These are phyloP conservation scores for Podospora didyma DNA, from an alignment of 495 filamentous ascomycete species.

Conservation along the genomic window DNA sequence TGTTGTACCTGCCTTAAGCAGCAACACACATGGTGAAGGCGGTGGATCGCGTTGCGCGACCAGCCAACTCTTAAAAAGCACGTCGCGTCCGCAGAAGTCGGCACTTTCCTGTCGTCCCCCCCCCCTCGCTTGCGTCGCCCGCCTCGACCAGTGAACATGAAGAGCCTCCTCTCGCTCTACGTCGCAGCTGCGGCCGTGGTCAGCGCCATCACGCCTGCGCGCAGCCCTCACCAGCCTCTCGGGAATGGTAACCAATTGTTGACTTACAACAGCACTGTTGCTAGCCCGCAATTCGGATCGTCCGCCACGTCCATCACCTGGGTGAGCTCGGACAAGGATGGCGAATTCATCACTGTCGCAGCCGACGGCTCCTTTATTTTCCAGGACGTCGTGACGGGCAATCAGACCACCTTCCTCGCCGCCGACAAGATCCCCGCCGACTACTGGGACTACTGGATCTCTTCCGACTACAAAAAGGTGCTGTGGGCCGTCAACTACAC, in stretches of 20 bases:
- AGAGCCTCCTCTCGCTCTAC: conserved; percentile 12
- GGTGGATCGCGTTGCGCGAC: not conserved
- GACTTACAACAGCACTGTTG: conserved; percentile 40
- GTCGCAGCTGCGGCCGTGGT: conserved; percentile 11
- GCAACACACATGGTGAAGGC: not conserved
- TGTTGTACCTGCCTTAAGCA: not conserved
- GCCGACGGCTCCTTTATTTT: conserved; percentile 42
- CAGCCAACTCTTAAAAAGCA: not conserved
- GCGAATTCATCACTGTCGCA: conserved; percentile 45
- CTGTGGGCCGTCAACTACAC: conserved; percentile 53
- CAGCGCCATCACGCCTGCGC: conserved; percentile 32
- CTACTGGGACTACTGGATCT: conserved; percentile 32
- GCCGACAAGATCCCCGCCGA: conserved; percentile 32
- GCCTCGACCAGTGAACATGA: conserved; percentile 12
- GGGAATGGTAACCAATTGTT: conserved; percentile 37
- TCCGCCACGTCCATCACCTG: conserved; percentile 40
- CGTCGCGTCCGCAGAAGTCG: not conserved
- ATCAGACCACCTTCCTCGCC: conserved; percentile 42
- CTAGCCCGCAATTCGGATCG: conserved; percentile 24
- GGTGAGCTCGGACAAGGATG: conserved; percentile 38
- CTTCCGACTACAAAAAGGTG: conserved; percentile 40
- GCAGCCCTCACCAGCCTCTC: conserved; percentile 34
- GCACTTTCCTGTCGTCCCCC: not conserved
- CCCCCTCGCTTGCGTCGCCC: too few species aligned
- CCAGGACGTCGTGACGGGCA: conserved; percentile 45